These are phyloP conservation scores for Globisporangium apiculatum DNA, from an alignment of 352 stramenopile species.

Conservation along the genomic window DNA sequence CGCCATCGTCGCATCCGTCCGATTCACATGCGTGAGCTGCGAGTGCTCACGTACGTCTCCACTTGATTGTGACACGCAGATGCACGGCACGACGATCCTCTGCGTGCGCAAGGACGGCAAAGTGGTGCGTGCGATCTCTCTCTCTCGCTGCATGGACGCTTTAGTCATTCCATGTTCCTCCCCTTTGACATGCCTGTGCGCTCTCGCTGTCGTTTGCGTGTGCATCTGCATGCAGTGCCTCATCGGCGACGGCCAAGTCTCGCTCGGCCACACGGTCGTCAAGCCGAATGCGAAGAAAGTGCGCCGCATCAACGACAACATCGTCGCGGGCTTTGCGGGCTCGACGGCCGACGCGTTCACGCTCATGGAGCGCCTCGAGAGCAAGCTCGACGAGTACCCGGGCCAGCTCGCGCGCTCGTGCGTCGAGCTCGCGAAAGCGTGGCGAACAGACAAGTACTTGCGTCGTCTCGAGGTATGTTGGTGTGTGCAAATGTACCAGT, in stretches of 20 bases:
- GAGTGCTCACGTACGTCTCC: background rate
- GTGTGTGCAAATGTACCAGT: no score
- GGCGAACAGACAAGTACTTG: constrained; percentile 99
- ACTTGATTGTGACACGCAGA: constrained; percentile 22
- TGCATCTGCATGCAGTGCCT: constrained; percentile 49
- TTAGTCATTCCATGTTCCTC: no score
- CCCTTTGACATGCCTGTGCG: no score
- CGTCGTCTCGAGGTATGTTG: constrained; percentile 86
- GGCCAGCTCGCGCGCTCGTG: constrained; percentile 95
- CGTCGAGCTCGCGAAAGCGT: constrained; percentile 98
- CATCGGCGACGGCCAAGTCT: constrained; percentile 98
- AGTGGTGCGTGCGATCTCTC: constrained; percentile 70
- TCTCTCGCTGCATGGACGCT: background rate
- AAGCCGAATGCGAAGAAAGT: constrained; percentile 99
- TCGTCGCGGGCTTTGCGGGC: constrained; percentile 96
- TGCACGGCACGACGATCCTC: constrained; percentile 97
- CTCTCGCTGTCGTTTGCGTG: background rate
- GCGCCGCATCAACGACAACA: constrained; percentile 91
- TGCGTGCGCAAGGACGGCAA: constrained; percentile 97
- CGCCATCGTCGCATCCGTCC: background rate
- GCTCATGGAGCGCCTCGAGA: constrained; percentile 97
- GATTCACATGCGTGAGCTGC: background rate
- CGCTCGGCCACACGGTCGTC: constrained; percentile 91
- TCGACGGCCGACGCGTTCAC: constrained; percentile 98
- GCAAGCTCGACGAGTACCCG: constrained; percentile 97